Evolutionary conservation across 805 yeast genomes (phyloP), one percentile per base, ranked within the genome.

Genomic region (Citeromyces matritensis): DNA sequence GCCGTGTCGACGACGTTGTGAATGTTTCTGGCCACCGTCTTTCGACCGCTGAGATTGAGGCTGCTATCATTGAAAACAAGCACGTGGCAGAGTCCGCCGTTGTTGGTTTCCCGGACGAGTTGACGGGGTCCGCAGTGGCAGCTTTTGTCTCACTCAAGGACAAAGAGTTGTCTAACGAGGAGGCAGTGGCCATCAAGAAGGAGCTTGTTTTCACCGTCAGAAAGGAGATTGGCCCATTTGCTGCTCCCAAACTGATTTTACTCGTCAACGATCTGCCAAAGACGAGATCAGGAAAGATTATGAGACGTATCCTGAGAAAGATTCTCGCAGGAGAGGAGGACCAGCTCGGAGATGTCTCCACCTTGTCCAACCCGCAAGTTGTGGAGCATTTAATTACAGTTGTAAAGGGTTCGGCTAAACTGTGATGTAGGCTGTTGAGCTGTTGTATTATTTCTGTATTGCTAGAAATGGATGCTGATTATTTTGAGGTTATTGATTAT

Each of bases 1-100:
- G 98, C 47, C 79, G 98, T 58, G 96, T 91, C 40, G 97, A 91
- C 55, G 98, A 91, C 48, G 97, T 91, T 37, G 98, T 88, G 43
- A 91, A 91, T 51, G 97, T 91, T 26, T 78, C 94, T 33, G 98
- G 98, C 42, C 98, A 91, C 60, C 76, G 98, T 57, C 68, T 91
- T 43, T 84, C 96, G 10, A 88, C 98, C 29, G 93, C 97, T 15
- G 98, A 91, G 61, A 91, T 91, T 44, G 98, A 91, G 60, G 79
- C 95, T 28, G 91, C 94, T 24, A 63, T 86, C 45, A 66, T 74
- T 41, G 85, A 78, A 49, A 84, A 83, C 58, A 63, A 64, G 24
- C 63, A 69, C 41, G 95, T 91, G 33, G 79, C 84, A 29, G 98
- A 91, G 61, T 64, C 88, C 44, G 98, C 98, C n/a, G 97, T 88